Evolutionary conservation across 1,284 basidiomycete species (phyloP).

Genomic region (Melampsora larici-populina): DNA sequence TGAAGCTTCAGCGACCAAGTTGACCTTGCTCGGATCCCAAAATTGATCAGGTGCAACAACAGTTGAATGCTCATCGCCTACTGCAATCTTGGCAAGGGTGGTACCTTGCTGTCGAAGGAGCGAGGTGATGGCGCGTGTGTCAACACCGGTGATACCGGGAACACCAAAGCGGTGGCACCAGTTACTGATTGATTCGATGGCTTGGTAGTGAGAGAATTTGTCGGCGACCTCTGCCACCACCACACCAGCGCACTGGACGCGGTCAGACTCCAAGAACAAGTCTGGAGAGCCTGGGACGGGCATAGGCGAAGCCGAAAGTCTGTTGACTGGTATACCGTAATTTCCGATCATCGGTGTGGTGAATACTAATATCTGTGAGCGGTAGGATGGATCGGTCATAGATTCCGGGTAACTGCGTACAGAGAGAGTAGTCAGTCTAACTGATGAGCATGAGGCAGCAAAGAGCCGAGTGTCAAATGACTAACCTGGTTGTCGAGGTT

Average conservation of each 20-base stretch:
- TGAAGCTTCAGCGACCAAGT: constrained; percentile 88
- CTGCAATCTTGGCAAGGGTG: constrained; percentile 83
- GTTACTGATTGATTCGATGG: constrained; percentile 83
- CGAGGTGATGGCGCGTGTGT: constrained; percentile 92
- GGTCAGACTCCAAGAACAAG: constrained; percentile 74
- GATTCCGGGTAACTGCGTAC: constrained; percentile 73
- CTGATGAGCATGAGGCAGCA: neutral
- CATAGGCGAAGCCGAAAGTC: constrained; percentile 31
- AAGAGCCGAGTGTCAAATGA: neutral
- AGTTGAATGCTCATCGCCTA: constrained; percentile 70
- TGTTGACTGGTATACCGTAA: constrained; percentile 88
- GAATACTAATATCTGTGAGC: constrained; percentile 95
- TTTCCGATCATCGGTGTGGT: constrained; percentile 98
- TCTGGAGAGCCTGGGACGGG: constrained; percentile 47
- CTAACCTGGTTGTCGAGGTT: constrained; percentile 93
- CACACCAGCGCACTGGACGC: constrained; percentile 86
- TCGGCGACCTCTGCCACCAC: constrained; percentile 93
- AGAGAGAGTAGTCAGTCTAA: neutral
- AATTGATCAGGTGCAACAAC: constrained; percentile 65
- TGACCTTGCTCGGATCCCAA: constrained; percentile 88
- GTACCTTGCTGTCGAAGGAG: constrained; percentile 95
- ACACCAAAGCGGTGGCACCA: constrained; percentile 90
- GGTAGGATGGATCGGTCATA: constrained; percentile 99
- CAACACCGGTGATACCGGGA: constrained; percentile 92
- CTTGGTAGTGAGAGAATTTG: constrained; percentile 89